Conservation (phyloP, 2,329 filamentous ascomycete genomes). For the Aspergillus puulaauensis region DNA sequence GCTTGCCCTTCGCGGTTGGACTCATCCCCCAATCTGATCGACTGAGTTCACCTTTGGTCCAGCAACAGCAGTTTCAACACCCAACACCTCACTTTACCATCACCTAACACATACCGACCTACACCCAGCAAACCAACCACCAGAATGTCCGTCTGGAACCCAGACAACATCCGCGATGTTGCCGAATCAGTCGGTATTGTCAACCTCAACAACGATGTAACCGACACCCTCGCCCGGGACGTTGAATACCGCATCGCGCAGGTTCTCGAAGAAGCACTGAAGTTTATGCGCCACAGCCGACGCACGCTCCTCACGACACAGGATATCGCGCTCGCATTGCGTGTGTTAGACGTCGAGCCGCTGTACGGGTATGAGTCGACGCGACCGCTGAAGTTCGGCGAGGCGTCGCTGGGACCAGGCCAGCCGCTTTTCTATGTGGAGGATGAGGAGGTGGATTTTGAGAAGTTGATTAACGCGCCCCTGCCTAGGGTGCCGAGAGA, state of each 20-base stretch:
- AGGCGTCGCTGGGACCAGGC: conserved; percentile 88
- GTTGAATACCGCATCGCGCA: conserved; percentile 94
- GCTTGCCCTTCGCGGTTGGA: neutral
- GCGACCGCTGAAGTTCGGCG: conserved; percentile 83
- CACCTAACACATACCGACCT: conserved; percentile 1
- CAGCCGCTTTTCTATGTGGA: conserved; percentile 97
- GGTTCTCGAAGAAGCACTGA: conserved; percentile 88
- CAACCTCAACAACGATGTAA: conserved; percentile 77
- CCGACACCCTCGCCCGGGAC: conserved; percentile 84
- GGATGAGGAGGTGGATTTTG: conserved; percentile 97
- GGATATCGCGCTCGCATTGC: conserved; percentile 83
- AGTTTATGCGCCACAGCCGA: conserved; percentile 91
- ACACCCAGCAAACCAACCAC: neutral
- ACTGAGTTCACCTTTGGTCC: neutral
- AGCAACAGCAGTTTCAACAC: neutral
- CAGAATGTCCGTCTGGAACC: conserved; percentile 78
- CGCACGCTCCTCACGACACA: conserved; percentile 85
- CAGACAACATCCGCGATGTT: conserved; percentile 92
- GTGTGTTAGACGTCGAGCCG: conserved; percentile 86
- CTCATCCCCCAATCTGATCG: neutral
- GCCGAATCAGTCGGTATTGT: conserved; percentile 92
- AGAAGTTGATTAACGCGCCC: conserved; percentile 96
- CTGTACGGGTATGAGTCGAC: conserved; percentile 96
- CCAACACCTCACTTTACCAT: neutral
- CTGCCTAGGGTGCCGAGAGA: conserved; percentile 93